Evolutionary conservation across 257 asterid species (phyloP), one percentile per base, ranked within the genome.

Genomic region (Coffea canephora): DNA sequence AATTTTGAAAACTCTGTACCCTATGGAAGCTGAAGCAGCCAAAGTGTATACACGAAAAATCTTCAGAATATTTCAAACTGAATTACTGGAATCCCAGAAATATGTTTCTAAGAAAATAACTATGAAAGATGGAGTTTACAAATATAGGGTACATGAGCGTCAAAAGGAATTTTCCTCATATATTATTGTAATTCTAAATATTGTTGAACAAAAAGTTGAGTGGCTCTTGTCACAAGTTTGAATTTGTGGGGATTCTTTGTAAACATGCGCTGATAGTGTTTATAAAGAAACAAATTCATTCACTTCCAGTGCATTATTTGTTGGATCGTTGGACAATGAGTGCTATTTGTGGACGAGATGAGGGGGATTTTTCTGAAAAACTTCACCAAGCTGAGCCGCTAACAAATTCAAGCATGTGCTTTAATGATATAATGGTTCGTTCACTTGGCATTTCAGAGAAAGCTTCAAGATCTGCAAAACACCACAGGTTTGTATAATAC

Each of bases 231-330:
- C 85, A n/a, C 78, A 75, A 78, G 67, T 90, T 84, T 79, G 91
- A 90, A 66, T 85, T 70, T 74, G 70, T 39, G 31, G 94, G 89
- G 68, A 79, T 82, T 77, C 90, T 90, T 27, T 88, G 92, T 80
- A 84, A 91, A 69, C 94, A 88, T 75, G 84, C 88, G 73, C 70
- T 88, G 66, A 78, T 67, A 52, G 89, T 85, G 62, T 87, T 90
- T 73, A 87, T 85, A 85, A 80, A 82, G 70, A 79, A 59, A 25
- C 87, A 88, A 43, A 68, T 87, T 70, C 80, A 87, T 69, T 52
- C 78, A 75, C 77, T 90, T 45, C 89, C 87, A 0, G 54, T 86
- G 19, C 74, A 79, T 66, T 89, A 83, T 81, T 75, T 85, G 71
- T 79, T 88, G 64, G 80, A 84, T 74, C 82, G 88, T 72, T 88